Evolutionary conservation across 1,139 yeast species (phyloP).

Genomic region (Yamadazyma dushanensis): DNA sequence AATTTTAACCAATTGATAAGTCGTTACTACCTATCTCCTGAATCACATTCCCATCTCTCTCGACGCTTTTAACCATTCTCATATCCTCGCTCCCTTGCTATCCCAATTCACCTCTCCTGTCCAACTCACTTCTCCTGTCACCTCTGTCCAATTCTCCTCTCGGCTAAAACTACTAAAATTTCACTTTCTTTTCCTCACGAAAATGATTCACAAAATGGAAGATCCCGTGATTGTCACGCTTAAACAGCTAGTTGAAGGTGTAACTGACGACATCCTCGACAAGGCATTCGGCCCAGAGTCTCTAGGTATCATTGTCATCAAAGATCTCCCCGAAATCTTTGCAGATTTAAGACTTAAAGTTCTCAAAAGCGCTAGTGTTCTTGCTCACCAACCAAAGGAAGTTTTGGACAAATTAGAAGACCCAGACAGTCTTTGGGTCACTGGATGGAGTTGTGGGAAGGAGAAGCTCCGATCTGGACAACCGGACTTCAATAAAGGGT

Average conservation of each 20-base stretch:
- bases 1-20: no score
- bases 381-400: conserved; percentile 43
- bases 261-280: conserved; percentile 30
- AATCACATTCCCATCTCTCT: no score
- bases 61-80: no score
- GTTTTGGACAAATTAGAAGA: conserved; percentile 41
- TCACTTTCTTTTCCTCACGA: no score
- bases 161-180: no score
- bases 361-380: conserved; percentile 42
- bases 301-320: conserved; percentile 53
- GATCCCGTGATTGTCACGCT: conserved; percentile 34
- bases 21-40: no score
- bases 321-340: conserved; percentile 41
- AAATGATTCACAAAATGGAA: neutral
- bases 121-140: no score
- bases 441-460: conserved; percentile 69
- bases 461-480: conserved; percentile 45
- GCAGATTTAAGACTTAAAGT: conserved; percentile 41
- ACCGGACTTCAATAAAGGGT: conserved; percentile 58
- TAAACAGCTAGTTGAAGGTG: conserved; percentile 33
- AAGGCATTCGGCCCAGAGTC: conserved; percentile 60
- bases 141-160: neutral
- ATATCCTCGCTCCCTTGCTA: no score
- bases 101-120: no score
- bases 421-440: conserved; percentile 50